Base-by-base conservation (phyloP, 2,329 filamentous ascomycete genomes). In the Clonostachys byssicola region DNA sequence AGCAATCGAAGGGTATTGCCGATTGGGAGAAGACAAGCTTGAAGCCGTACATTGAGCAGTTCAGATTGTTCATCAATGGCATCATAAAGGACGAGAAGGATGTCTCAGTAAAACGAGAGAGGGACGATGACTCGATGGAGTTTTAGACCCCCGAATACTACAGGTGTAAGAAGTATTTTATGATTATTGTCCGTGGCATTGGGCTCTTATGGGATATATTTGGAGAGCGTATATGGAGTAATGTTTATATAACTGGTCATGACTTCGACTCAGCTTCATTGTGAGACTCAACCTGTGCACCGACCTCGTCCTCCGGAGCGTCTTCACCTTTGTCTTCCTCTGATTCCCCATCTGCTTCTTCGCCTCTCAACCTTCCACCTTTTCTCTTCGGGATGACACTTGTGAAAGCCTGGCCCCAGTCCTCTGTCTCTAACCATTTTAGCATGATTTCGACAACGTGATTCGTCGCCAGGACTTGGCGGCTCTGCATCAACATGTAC, bases 21-120 rank as follows among this genome's bases (percentile, higher is more conserved):
- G 94, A 99, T 62, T 97, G 92, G 85, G 92, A 99, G 70, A 99
- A 97, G 81, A 99, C 94, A 20, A 90, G 89, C 54, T 67, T 99
- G 60, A 95, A 88, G 71, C 90, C 91, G 9, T 97, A 95, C 63
- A 83, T 97, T 35, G 92, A 97, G 49, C 85, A 86, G 56, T 97
- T 99, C 67, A 80, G 88, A 55, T 78, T 76, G 1, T 95, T 96
- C 67, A 89, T 97, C 8, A 78, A 81, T 10, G 78, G 73, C 1
- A 65, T 99, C 47, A 77, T 96, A 65, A 92, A 86, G 64, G 92
- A 95, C 49, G 84, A 86, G 63, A 74, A 74, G 52, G 83, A 74
- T 47, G 61, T 66, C 5, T 72, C 64, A 54, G 67, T 80, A 6
- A 83, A 83, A 70, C 61, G 78, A 49, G 79, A 83, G 61, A 66